Conservation (phyloP, 2,329 filamentous ascomycete species). For the Pseudogymnoascus sp. region DNA sequence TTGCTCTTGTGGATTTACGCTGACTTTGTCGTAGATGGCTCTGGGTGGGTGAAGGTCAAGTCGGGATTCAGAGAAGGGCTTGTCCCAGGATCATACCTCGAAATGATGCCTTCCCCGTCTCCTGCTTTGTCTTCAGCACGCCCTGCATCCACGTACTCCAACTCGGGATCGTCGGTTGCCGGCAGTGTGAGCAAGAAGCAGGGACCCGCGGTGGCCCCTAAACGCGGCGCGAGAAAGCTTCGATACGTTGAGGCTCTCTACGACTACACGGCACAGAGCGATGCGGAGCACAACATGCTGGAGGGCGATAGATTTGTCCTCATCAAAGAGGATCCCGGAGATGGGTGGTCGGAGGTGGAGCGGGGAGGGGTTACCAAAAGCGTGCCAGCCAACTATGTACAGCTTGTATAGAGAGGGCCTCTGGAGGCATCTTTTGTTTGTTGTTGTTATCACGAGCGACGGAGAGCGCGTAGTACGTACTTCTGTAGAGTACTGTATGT, state of each 20-base stretch:
- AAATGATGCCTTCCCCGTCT: slow-evolving; percentile 46
- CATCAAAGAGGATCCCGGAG: slow-evolving; percentile 77
- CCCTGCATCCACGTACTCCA: slow-evolving; percentile 70
- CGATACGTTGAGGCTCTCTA: slow-evolving; percentile 91
- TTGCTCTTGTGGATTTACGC: slow-evolving; percentile 15
- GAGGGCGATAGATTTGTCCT: slow-evolving; percentile 91
- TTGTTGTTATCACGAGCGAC: background rate
- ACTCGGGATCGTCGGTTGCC: slow-evolving; percentile 61
- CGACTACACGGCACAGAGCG: slow-evolving; percentile 78
- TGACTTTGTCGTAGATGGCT: slow-evolving; percentile 57
- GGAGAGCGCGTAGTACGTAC: background rate
- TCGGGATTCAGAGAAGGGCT: slow-evolving; percentile 69
- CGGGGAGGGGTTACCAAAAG: slow-evolving; percentile 78
- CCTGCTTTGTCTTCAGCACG: slow-evolving; percentile 38
- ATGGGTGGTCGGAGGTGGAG: slow-evolving; percentile 97
- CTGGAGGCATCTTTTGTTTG: background rate
- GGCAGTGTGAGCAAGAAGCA: slow-evolving; percentile 37
- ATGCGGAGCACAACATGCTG: slow-evolving; percentile 79
- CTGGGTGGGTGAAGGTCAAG: slow-evolving; percentile 84
- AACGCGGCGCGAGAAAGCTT: slow-evolving; percentile 84
- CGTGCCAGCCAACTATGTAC: slow-evolving; percentile 90
- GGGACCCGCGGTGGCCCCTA: slow-evolving; percentile 68
- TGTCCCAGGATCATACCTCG: slow-evolving; percentile 80
- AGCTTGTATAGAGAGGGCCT: slow-evolving; percentile 33
- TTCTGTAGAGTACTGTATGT: slow-evolving; percentile 1